These are phyloP conservation scores for Naganishia friedmannii DNA, from an alignment of 768 basidiomycete species.

Conservation along the genomic window DNA sequence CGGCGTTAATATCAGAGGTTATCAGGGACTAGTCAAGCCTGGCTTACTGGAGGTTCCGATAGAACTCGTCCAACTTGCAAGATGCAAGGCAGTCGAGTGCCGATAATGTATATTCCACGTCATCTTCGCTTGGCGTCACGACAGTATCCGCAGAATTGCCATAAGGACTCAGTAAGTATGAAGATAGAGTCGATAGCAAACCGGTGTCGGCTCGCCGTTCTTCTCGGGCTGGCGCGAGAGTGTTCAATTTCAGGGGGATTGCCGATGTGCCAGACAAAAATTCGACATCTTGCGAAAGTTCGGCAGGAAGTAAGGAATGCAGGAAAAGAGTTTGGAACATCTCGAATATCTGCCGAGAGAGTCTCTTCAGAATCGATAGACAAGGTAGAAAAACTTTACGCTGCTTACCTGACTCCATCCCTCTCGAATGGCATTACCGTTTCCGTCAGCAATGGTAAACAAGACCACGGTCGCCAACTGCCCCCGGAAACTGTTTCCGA, in stretches of 20 bases:
- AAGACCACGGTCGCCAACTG: conserved; percentile 94
- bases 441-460: conserved; percentile 95
- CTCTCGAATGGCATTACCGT: conserved; percentile 86
- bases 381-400: not conserved
- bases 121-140: conserved; percentile 82
- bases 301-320: conserved; percentile 81
- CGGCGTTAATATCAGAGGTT: not conserved
- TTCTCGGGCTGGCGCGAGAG: conserved; percentile 61
- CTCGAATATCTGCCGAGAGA: conserved; percentile 74
- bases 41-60: conserved; percentile 84
- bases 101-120: conserved; percentile 89
- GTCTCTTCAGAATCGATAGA: not conserved
- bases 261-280: conserved; percentile 90
- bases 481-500: conserved; percentile 90
- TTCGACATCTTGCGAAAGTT: conserved; percentile 96
- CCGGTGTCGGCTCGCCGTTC: conserved; percentile 69
- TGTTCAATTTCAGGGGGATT: conserved; percentile 80
- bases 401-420: conserved; percentile 78
- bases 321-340: conserved; percentile 96
- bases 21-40: not conserved
- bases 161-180: conserved; percentile 95
- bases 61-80: conserved; percentile 89
- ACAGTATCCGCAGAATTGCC: conserved; percentile 67
- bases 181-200: conserved; percentile 84
- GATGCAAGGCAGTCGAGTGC: conserved; percentile 92